A percentile compares a stretch with the other conserved stretches of the same genome.
These are phyloP conservation scores for Ziziphus jujuba DNA, from an alignment of 306 rosid species.

Conservation along the genomic window DNA sequence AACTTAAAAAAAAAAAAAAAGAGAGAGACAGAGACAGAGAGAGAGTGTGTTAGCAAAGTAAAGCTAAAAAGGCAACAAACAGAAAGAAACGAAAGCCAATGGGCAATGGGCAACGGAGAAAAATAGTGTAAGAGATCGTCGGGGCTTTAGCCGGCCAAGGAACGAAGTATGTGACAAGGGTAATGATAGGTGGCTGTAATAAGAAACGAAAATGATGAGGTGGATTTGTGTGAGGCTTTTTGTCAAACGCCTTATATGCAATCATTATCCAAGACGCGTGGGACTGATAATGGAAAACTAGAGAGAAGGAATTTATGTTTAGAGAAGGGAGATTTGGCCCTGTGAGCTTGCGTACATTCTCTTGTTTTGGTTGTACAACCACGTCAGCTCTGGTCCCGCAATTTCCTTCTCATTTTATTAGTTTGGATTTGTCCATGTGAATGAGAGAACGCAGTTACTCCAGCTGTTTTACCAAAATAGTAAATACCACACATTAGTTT, in stretches of 20 bases:
- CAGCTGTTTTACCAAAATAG: no score
- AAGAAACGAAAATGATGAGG: conserved; percentile 29
- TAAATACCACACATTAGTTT: no score
- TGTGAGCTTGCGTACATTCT: no score
- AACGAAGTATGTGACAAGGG: conserved; percentile 24
- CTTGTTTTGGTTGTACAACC: no score
- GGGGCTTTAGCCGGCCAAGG: conserved; percentile 40
- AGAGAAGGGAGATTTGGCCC: not conserved
- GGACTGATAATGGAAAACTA: not conserved
- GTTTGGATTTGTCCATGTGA: no score
- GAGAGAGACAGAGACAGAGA: no score
- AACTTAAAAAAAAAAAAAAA: not conserved
- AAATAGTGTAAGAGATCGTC: conserved; percentile 4
- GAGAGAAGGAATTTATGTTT: not conserved
- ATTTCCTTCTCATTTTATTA: no score
- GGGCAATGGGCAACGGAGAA: conserved; percentile 4
- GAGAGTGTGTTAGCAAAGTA: conserved; percentile 12
- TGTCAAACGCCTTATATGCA: conserved; percentile 39
- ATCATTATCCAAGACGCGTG: conserved; percentile 36
- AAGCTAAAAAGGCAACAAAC: conserved; percentile 15
- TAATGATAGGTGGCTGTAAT: conserved; percentile 33
- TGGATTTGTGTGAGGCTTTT: conserved; percentile 33
- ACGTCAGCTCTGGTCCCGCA: no score
- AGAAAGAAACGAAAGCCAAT: not conserved
- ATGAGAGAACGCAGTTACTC: no score